Evolutionary conservation across 1,139 yeast species (phyloP).

Genomic region (Geotrichum fermentans): DNA sequence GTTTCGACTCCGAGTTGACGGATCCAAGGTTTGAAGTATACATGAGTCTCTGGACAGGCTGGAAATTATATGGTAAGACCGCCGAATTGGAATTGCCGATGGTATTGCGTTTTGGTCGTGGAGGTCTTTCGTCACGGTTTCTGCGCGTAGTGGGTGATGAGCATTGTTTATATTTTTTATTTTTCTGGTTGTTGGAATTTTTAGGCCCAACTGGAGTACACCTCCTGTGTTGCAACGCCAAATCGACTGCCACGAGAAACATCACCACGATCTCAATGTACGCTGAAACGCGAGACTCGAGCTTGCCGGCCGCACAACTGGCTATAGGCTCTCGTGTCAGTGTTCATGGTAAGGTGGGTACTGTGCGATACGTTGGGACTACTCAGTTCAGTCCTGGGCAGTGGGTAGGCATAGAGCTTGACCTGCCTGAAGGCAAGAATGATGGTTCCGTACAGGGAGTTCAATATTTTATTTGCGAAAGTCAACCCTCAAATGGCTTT

Average conservation of each 20-base stretch:
- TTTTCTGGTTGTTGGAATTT: neutral
- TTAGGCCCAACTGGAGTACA: neutral
- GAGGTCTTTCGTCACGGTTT: neutral
- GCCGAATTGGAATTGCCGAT: too few relatives aligned
- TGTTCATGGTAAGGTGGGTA: conserved; percentile 28
- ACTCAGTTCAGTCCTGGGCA: conserved; percentile 50
- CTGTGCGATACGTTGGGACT: conserved; percentile 41
- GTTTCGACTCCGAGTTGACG: conserved; percentile 14
- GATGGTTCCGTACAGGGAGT: conserved; percentile 62
- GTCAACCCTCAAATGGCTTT: conserved; percentile 20
- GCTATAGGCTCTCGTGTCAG: conserved; percentile 26
- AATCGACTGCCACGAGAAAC: neutral
- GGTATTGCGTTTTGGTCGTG: too few relatives aligned
- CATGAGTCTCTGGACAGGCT: conserved; percentile 1
- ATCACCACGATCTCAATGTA: neutral
- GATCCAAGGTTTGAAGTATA: conserved; percentile 4
- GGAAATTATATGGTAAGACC: neutral
- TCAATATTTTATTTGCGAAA: conserved; percentile 51
- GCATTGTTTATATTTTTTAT: neutral
- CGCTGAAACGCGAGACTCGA: neutral
- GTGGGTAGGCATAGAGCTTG: conserved; percentile 72
- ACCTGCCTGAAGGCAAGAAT: conserved; percentile 57
- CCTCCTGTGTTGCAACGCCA: neutral
- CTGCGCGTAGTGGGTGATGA: neutral
- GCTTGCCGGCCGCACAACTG: neutral